Base-by-base conservation (phyloP, 176 grass and related monocot genomes). In the Paspalum vaginatum region DNA sequence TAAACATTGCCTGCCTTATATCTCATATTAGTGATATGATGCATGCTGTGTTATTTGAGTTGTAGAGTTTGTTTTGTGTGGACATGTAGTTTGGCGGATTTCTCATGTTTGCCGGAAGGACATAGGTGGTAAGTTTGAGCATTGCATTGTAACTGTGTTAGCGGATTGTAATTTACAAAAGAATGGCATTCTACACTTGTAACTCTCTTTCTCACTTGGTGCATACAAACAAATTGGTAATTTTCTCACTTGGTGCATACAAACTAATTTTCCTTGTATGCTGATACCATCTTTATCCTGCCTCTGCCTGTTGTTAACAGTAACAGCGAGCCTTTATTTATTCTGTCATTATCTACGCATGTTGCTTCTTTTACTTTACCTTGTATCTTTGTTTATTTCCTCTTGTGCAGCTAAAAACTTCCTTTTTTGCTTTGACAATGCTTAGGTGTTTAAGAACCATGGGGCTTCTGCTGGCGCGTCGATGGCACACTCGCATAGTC, bases 401-500 rank as follows among this genome's bases (percentile, higher is more conserved):
- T 51, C 5, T 74, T 70, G 21, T 53, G 68, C 39, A 22, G 32
- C 63, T 47, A 25, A 79, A 73, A 71, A 18, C 37, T 11, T 39
- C 22, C 26, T 73, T 27, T 32, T 49, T 73, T 27, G 22, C 43
- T 8, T 49, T 67, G n/a, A 38, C 44, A 37, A 61, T 77, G 7
- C 52, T 46, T 78, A 98, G 96, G 92, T 98, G 24, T 98, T 98
- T 69, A 98, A 98, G 79, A 98, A 98, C 37, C 88, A 98, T 5
- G 96, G 96, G 26, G 96, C 92, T 2, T 90, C 92, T 79, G 92
- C 96, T 46, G 92, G 96, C 47, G 96, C 92, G 51, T 98, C 96
- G 11, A 93, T 98, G 96, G 87, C 88, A 80, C 96, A 98, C 84
- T 95, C 92, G 12, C 96, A 98, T 62, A 98, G 96, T 77, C 96